phyloP scores from a whole-genome alignment of 345 rosid species.

The Passiflora organensis region DNA sequence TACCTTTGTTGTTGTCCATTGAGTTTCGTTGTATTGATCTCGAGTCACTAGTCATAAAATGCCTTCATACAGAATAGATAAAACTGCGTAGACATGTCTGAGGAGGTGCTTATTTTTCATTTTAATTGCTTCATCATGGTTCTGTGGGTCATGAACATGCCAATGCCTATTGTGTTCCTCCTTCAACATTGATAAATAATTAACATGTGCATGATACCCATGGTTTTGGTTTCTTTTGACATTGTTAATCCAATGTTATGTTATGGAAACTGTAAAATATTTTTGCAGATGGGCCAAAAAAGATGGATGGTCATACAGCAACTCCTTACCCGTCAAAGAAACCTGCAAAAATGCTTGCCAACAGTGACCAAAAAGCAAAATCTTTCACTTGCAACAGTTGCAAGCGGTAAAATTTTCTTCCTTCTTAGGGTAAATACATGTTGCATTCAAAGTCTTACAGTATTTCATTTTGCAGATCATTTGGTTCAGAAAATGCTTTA shows the following conservation, averaged over 20 bases:
- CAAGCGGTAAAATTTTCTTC: conserved; percentile 34
- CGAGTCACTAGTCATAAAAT: too few species aligned
- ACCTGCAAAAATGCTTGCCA: conserved; percentile 36
- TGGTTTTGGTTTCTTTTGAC: background rate
- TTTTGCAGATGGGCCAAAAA: conserved; percentile 48
- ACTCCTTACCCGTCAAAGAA: conserved; percentile 82
- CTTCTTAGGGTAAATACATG: background rate
- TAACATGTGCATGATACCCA: background rate
- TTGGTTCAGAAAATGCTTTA: conserved; percentile 58
- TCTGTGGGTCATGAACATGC: background rate
- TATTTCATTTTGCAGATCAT: conserved; percentile 32
- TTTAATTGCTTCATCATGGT: background rate
- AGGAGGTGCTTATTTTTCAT: too few species aligned
- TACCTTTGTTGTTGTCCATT: background rate
- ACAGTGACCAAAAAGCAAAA: conserved; percentile 45
- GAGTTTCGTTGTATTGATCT: background rate
- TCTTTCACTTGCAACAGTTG: conserved; percentile 55
- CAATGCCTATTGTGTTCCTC: background rate
- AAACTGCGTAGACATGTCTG: too few species aligned
- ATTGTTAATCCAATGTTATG: background rate
- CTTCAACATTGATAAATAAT: background rate
- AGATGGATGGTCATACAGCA: conserved; percentile 43
- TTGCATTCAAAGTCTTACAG: background rate
- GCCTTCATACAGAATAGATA: too few species aligned
- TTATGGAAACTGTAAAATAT: background rate